Conservation (phyloP, 106 monocot species). For the Cymbidium sinense region DNA sequence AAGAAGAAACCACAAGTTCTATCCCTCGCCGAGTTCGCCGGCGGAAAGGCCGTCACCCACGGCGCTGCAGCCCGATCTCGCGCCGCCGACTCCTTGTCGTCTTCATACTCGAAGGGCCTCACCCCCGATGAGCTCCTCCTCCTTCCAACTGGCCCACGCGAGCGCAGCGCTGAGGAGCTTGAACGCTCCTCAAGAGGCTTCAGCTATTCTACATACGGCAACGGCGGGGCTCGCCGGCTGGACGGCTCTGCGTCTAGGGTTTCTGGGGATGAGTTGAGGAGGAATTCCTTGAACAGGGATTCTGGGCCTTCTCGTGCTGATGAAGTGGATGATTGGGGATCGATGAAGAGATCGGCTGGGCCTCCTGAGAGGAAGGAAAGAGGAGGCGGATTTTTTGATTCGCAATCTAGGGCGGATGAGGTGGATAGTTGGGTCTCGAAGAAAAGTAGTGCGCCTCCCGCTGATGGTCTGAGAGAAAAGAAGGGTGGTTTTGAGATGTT, state of each 20-base stretch:
- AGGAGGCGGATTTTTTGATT: constrained; percentile 37
- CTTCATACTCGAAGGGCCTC: constrained; percentile 21
- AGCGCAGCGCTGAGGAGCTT: constrained; percentile 82
- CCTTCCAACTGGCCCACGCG: constrained; percentile 86
- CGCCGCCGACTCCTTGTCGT: neutral
- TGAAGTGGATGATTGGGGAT: constrained; percentile 81
- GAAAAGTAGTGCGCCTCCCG: constrained; percentile 22
- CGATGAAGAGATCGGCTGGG: constrained; percentile 40
- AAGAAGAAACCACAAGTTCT: constrained; percentile 62
- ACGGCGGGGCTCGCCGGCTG: constrained; percentile 9
- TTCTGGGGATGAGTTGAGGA: constrained; percentile 40
- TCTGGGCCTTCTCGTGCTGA: constrained; percentile 68
- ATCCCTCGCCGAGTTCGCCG: constrained; percentile 68
- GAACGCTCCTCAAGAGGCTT: constrained; percentile 53
- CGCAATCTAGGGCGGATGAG: constrained; percentile 59
- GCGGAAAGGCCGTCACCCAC: constrained; percentile 20
- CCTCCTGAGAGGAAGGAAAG: constrained; percentile 36
- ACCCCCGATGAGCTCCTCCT: constrained; percentile 30
- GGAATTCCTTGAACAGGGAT: constrained; percentile 25
- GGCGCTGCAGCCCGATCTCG: constrained; percentile 19
- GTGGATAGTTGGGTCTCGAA: constrained; percentile 72
- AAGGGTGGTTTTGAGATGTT: constrained; percentile 45
- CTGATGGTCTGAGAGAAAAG: constrained; percentile 32
- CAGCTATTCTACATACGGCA: constrained; percentile 30
- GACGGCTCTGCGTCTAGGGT: constrained; percentile 20